These are phyloP conservation scores for Gaeumannomyces sp. DNA, from an alignment of 2,329 filamentous ascomycete genomes.

Conservation along the genomic window DNA sequence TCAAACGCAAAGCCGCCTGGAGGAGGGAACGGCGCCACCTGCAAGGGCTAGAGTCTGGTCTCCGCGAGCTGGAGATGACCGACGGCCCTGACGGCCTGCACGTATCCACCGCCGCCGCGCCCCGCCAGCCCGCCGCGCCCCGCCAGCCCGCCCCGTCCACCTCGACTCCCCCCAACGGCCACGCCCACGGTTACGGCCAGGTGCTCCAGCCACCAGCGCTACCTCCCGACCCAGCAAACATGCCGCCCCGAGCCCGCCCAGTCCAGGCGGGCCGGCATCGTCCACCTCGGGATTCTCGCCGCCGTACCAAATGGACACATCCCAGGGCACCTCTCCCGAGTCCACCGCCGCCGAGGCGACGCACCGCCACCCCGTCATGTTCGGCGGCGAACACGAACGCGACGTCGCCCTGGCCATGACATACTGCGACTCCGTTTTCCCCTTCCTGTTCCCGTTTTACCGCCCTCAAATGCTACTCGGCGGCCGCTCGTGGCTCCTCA, in stretches of 20 bases:
- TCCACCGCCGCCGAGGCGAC: constrained; percentile 2
- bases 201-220: no score
- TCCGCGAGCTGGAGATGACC: constrained; percentile 21
- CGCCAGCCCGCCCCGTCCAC: neutral
- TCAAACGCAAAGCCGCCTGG: constrained; percentile 46
- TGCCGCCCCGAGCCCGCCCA: neutral
- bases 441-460: constrained; percentile 59
- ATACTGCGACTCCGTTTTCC: constrained; percentile 57
- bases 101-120: constrained; percentile 10
- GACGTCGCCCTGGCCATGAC: constrained; percentile 42
- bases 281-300: constrained; percentile 2
- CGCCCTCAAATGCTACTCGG: constrained; percentile 47
- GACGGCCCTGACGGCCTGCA: constrained; percentile 15
- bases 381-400: constrained; percentile 14
- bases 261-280: constrained; percentile 4
- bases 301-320: neutral
- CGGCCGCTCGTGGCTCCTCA: constrained; percentile 56
- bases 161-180: constrained; percentile 8
- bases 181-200: constrained; percentile 9
- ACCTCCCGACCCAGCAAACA: constrained; percentile 1
- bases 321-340: constrained; percentile 4
- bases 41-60: constrained; percentile 29
- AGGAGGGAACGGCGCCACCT: constrained; percentile 44
- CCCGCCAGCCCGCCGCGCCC: neutral
- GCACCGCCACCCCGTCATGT: neutral